Base-by-base conservation (phyloP, 148 eudicot species). In the Cornus suecica region DNA sequence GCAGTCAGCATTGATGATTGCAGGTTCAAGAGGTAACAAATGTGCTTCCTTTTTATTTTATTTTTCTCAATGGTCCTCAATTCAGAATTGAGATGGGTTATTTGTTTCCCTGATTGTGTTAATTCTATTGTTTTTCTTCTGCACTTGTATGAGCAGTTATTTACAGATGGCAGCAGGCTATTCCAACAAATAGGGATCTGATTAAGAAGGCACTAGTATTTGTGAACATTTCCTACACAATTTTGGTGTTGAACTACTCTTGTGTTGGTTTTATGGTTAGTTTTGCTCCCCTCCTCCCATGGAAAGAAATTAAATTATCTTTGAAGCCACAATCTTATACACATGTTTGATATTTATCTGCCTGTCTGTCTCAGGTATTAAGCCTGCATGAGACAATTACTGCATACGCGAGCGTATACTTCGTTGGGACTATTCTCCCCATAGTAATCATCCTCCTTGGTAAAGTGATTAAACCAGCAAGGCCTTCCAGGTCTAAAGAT, bases 1-100 rank as follows among this genome's bases (percentile, higher is more conserved):
- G 77, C 99, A 96, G 79, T 87, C 99, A 25, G 99, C 99, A 65
- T 74, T 90, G 76, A 90, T 93, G 97, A 96, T 93, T 82, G 94
- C 94, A 23, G 99, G 98, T 67, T 96, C 99, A 71, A 96, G 87
- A 91, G 97, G 99, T 96, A 82, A 78, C 25, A 69, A 14, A 56
- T 41, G 15, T 1, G 54, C 20, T 11, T 16, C 54, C 20, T 48
- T 48, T 37, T 37, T 37, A 32, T 32, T 32, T 32, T 32, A 3
- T 32, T 32, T 32, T 13, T 45, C 6, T 8, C 2, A 45, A 8
- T 45, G 54, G 31, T 65, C 27, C 54, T 1, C 25, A 56, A 51
- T 66, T n/a, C 27, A 37, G 7, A 37, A 16, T 37, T 67, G n/a
- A 48, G 54, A 23, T 78, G 48, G 48, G 18, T 29, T 61, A 48